Evolutionary conservation across 1,284 basidiomycete genomes (phyloP), one percentile per base, ranked within the genome.

Genomic region (Ceratobasidium sp.): DNA sequence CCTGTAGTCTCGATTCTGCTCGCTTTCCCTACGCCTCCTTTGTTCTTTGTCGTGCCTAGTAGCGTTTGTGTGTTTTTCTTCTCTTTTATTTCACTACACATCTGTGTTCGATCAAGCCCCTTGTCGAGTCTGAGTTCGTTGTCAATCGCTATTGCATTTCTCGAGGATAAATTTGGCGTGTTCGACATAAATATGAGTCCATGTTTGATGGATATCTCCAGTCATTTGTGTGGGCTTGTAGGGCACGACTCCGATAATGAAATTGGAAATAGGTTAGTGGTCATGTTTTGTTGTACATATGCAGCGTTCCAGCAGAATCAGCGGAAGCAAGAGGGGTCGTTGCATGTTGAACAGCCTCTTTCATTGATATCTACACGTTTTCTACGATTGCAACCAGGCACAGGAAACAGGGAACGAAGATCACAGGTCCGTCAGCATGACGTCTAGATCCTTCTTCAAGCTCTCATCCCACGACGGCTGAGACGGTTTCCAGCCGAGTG

Each of bases 61-160:
- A 53, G 67, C 67, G 67, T 75, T 75, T 68, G 66, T 68, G 40
- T 53, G 23, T 46, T 67, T 40, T 40, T 67, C n/a, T 28, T 69
- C 39, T 55, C 15, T 53, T 61, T 76, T 61, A 49, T 66, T 51
- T 66, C 46, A 66, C n/a, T 73, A 49, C 49, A 33, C 56, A 63
- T 40, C 51, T 64, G 23, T 76, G 56, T 76, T 60, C 61, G 63
- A 60, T 76, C 73, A 60, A 76, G 60, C n/a, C 28, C 58, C 56
- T 72, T 66, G 73, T 76, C 63, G 61, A 76, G 73, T 76, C 61
- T 26, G 20, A 61, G 73, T 66, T 73, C 58, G 71, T 73, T 61
- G 71, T 73, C 58, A 76, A 76, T 76, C 63, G 73, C 73, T 76
- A 76, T 76, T 73, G 56, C 70, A 56, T 60, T 71, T 73, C 26